These are phyloP conservation scores for Limnomonas spitsbergensis DNA, from an alignment of 139 green algal species.

Conservation along the genomic window DNA sequence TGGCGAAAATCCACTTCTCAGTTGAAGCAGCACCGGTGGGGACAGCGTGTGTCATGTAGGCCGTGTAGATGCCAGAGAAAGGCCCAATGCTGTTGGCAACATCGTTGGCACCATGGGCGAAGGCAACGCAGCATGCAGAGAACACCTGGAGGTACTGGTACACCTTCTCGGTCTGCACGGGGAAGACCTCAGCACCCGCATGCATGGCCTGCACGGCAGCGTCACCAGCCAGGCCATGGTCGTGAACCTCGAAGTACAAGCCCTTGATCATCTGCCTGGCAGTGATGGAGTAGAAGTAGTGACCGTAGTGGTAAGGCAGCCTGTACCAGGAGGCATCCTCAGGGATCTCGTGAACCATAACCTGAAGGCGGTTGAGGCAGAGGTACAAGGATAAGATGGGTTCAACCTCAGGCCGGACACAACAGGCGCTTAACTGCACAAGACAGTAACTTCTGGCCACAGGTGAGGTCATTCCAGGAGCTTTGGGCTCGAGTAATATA, in stretches of 20 bases:
- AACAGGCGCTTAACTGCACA: too few relatives aligned
- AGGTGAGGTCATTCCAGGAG: too few relatives aligned
- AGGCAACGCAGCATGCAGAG: constrained; percentile 76
- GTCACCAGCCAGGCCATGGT: background rate
- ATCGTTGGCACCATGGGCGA: constrained; percentile 79
- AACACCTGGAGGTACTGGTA: constrained; percentile 45
- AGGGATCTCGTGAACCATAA: background rate
- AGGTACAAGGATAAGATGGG: too few relatives aligned
- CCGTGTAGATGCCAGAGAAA: constrained; percentile 63
- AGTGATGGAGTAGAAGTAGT: background rate
- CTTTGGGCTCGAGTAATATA: too few relatives aligned
- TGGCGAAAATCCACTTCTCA: constrained; percentile 48
- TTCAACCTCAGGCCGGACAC: background rate
- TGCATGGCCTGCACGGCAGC: constrained; percentile 23
- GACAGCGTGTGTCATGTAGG: constrained; percentile 38
- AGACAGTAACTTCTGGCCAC: too few relatives aligned
- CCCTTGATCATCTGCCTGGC: background rate
- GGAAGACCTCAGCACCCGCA: constrained; percentile 50
- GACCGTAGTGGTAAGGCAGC: background rate
- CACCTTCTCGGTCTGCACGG: constrained; percentile 62
- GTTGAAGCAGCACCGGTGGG: background rate
- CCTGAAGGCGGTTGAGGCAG: too few relatives aligned
- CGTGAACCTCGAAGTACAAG: constrained; percentile 14
- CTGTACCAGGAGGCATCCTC: background rate
- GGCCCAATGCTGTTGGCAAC: constrained; percentile 78